A percentile compares a stretch with the other conserved stretches of the same genome.
phyloP scores from a whole-genome alignment of 441 rosid species.

The Kokia cookei region DNA sequence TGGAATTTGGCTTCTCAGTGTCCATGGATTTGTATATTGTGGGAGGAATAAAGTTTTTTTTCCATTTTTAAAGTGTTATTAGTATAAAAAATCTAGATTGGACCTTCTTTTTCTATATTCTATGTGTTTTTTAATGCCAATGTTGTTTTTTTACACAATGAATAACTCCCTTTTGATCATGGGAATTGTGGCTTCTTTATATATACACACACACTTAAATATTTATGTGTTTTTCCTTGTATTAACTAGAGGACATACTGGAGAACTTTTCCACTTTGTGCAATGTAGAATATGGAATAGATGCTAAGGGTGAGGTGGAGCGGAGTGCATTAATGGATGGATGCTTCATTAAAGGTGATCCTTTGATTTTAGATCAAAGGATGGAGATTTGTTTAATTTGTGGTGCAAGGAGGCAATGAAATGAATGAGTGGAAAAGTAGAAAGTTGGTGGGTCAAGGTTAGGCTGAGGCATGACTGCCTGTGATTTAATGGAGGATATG shows the following conservation, averaged over 20 bases:
- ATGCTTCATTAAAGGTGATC: conserved; percentile 9
- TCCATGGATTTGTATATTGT: conserved; percentile 42
- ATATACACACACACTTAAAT: not conserved
- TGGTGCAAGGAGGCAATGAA: conserved; percentile 7
- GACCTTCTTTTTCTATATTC: conserved; percentile 12
- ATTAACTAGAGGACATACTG: not conserved
- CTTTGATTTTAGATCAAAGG: not conserved
- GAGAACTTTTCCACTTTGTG: conserved; percentile 17
- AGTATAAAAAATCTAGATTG: conserved; percentile 2
- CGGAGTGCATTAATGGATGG: conserved; percentile 9
- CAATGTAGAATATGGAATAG: conserved; percentile 39
- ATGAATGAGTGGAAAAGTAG: conserved; percentile 1
- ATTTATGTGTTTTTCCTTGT: not conserved
- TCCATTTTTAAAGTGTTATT: conserved; percentile 1
- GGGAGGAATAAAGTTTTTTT: conserved; percentile 37
- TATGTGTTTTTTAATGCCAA: conserved; percentile 18
- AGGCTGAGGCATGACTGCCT: conserved; percentile 16
- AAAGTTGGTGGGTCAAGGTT: conserved; percentile 19
- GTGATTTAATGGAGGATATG: conserved; percentile 14
- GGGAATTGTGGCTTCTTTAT: conserved; percentile 10
- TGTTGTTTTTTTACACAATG: conserved; percentile 54
- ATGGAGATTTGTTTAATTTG: conserved; percentile 9
- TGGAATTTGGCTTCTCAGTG: conserved; percentile 21
- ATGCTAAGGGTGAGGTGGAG: conserved; percentile 21
- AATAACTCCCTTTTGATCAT: conserved; percentile 28